A percentile compares a stretch with the other conserved stretches of the same genome.
Evolutionary conservation across 2,329 filamentous ascomycete genomes (phyloP).

Genomic region (Epichloe typhina): DNA sequence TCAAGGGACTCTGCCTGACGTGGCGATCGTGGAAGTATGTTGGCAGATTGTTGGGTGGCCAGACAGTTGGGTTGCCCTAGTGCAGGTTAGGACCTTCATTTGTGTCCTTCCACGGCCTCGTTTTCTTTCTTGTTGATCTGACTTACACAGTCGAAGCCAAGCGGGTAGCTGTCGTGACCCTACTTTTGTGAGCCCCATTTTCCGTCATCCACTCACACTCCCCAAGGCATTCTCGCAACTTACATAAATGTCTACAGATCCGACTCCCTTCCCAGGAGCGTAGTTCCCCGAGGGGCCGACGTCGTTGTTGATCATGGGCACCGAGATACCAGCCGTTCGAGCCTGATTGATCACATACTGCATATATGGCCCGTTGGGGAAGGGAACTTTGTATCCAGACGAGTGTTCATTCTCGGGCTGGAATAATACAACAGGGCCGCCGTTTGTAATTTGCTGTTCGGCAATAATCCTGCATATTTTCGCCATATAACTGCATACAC

Average conservation of each 20-base stretch:
- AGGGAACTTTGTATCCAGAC: conserved; percentile 32
- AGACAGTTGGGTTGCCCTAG: conserved; percentile 31
- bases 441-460: conserved; percentile 67
- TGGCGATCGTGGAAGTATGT: conserved; percentile 29
- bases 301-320: conserved; percentile 68
- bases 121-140: background rate
- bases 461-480: conserved; percentile 55
- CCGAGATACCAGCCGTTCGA: conserved; percentile 52
- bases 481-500: conserved; percentile 37
- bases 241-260: conserved; percentile 45
- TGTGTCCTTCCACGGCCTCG: background rate
- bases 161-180: conserved; percentile 26
- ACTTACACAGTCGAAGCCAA: conserved; percentile 30
- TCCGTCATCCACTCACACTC: background rate
- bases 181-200: conserved; percentile 1
- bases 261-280: conserved; percentile 45
- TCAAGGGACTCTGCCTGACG: conserved; percentile 45
- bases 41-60: conserved; percentile 45
- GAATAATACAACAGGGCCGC: conserved; percentile 63
- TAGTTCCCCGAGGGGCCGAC: conserved; percentile 47
- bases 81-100: background rate
- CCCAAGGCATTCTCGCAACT: conserved; percentile 1
- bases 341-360: conserved; percentile 57
- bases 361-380: conserved; percentile 57
- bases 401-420: conserved; percentile 79